Evolutionary conservation across 1,139 yeast species (phyloP).

Genomic region (Suhomyces anneliseae): DNA sequence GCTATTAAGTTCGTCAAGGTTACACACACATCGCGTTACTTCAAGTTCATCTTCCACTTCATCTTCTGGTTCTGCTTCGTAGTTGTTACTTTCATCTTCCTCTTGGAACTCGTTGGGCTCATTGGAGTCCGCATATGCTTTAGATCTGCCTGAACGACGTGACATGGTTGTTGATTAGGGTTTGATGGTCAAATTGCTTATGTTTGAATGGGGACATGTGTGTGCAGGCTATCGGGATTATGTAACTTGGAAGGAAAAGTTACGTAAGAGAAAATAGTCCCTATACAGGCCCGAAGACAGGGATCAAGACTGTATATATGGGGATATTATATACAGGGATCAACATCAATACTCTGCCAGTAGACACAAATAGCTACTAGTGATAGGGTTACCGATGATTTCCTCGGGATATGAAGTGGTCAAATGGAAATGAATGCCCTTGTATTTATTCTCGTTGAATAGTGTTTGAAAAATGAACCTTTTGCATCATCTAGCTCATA

Average conservation of each 20-base stretch:
- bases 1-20: conserved; percentile 62
- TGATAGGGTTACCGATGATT: no score
- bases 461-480: no score
- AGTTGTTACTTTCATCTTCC: conserved; percentile 22
- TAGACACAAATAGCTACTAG: no score
- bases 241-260: background rate
- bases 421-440: no score
- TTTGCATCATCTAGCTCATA: no score
- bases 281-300: no score
- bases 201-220: background rate
- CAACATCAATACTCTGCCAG: no score
- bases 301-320: no score
- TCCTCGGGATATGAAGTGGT: no score
- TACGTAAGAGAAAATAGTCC: background rate
- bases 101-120: conserved; percentile 16
- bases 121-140: conserved; percentile 16
- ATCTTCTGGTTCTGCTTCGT: conserved; percentile 28
- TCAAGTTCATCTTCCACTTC: conserved; percentile 57
- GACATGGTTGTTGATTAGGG: conserved; percentile 20
- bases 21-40: conserved; percentile 88
- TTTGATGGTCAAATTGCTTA: background rate
- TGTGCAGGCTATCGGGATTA: conserved; percentile 1
- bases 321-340: no score
- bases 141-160: conserved; percentile 32
- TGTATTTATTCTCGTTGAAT: no score